A percentile compares a stretch with the other conserved stretches of the same genome.
Evolutionary conservation across 129 eudicot genomes (phyloP).

Genomic region (Rutidosis leptorrhynchoides): DNA sequence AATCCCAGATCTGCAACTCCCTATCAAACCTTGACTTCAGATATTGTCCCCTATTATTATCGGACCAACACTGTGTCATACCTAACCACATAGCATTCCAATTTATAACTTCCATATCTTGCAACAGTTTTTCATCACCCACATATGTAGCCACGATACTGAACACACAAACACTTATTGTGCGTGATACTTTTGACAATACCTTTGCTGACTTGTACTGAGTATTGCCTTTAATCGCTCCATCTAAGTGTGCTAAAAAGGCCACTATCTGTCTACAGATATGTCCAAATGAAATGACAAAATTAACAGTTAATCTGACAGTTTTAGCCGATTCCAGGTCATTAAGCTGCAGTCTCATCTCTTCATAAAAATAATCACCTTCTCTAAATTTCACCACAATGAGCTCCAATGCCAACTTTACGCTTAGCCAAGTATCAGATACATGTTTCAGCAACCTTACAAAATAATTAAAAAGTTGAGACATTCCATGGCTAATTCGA

Average conservation of each 20-base stretch:
- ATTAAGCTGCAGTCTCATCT: background rate
- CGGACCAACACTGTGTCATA: background rate
- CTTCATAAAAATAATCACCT: background rate
- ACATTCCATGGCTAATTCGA: constrained; percentile 15
- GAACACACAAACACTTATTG: background rate
- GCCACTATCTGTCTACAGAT: background rate
- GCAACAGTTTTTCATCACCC: background rate
- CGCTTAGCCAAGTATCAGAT: background rate
- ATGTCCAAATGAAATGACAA: background rate
- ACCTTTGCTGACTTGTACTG: background rate
- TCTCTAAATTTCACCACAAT: background rate
- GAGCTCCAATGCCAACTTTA: background rate
- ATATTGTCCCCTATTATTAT: background rate
- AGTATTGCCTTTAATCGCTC: background rate
- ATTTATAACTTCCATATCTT: background rate
- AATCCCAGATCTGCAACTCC: background rate
- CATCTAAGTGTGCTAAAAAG: background rate
- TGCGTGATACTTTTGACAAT: background rate
- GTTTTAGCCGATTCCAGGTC: background rate
- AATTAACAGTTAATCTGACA: background rate
- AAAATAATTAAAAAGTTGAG: constrained; percentile 19
- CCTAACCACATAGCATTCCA: background rate
- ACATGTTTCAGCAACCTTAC: constrained; percentile 7
- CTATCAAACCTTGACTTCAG: background rate
- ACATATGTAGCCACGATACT: background rate